Percentiles rank a stretch among this genome's conserved stretches.
Conservation (phyloP, 441 rosid genomes). For the Pelargonium australe region DNA sequence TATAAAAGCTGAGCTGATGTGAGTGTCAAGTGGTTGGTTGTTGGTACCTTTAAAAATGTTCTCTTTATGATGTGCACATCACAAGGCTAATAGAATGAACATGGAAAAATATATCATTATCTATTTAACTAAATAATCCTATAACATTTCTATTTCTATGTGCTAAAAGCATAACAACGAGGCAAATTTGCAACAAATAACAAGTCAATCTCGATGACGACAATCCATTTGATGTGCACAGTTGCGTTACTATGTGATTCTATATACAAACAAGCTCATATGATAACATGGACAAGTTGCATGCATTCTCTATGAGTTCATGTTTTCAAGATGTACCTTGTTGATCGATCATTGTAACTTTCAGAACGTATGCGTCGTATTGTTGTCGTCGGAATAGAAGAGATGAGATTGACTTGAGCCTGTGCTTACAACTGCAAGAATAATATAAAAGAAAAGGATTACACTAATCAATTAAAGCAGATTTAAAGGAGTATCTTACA, state of each 20-base stretch:
- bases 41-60: not conserved
- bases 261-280: not conserved
- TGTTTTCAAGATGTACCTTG: not conserved
- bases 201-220: too few relatives aligned
- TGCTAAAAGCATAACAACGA: too few relatives aligned
- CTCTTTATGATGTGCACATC: too few relatives aligned
- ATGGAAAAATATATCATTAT: not conserved
- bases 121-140: not conserved
- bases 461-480: too few relatives aligned
- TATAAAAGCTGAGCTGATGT: not conserved
- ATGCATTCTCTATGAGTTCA: not conserved
- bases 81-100: too few relatives aligned
- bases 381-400: not conserved
- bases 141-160: too few relatives aligned
- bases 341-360: not conserved
- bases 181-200: too few relatives aligned
- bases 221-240: too few relatives aligned
- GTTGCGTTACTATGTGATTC: too few relatives aligned
- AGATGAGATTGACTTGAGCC: not conserved
- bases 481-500: not conserved
- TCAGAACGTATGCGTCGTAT: not conserved
- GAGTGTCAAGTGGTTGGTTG: conserved; percentile 1
- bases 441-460: too few relatives aligned
- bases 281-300: too few relatives aligned
- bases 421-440: too few relatives aligned